Evolutionary conservation across 306 rosid genomes (phyloP), one percentile per base, ranked within the genome.

Genomic region (Vigna radiata): DNA sequence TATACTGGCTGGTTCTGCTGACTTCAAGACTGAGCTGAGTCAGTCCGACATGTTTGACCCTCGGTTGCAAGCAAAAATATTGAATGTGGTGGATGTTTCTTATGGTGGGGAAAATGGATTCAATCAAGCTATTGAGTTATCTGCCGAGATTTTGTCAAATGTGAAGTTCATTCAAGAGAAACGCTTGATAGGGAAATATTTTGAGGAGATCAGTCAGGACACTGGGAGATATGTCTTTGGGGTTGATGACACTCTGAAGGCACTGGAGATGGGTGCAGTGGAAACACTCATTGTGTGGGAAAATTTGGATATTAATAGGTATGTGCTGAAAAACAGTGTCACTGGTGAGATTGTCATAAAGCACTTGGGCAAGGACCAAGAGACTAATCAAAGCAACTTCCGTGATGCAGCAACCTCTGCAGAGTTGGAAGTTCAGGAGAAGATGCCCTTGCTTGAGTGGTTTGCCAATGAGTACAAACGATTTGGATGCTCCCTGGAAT

Each of bases 31-130:
- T 14, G 97, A 92, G 87, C 90, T 92, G 52, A 92, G 97, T 68
- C 97, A 92, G 84, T 92, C 97, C 1, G 96, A 90, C 71, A 90
- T 92, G 97, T 92, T 92, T 54, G 97, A 92, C 80, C 97, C 96
- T 54, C 97, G 97, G 23, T 79, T 92, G 77, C 94, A 87, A 27
- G 92, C 97, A 23, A 92, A 92, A 69, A 90, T 90, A 73, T 82
- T 92, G n/a, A 92, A 92, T 16, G 97, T 90, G 58, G 96, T 89
- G 9, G 97, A 92, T 81, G 97, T 92, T 70, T 92, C 97, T 67
- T 92, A 92, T 69, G 96, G 96, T 49, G 97, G 97, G 23, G 96
- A 92, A 76, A 92, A 89, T 74, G 97, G 97, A 25, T 92, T 92
- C 62, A 92, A 92, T 69, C 97, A 92, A 82, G 96, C 97, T 15